These are phyloP conservation scores for Auricularia heimuer DNA, from an alignment of 768 basidiomycete genomes.

Conservation along the genomic window DNA sequence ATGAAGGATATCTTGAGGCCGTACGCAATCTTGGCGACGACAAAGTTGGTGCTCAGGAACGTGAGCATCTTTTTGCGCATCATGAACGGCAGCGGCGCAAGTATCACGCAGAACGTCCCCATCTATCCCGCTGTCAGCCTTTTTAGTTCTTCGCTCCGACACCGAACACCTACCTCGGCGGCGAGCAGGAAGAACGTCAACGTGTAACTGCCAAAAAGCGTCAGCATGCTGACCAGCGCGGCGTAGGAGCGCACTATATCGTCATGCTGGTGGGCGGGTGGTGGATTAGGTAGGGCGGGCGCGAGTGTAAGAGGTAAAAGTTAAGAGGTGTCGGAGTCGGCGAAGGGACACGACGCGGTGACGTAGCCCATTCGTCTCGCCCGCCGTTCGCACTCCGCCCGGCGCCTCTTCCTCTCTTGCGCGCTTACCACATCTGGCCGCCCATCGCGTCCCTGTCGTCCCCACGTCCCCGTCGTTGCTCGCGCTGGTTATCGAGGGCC, in stretches of 20 bases:
- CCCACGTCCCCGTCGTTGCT: too few relatives aligned
- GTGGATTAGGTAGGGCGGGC: background rate
- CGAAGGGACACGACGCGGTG: background rate
- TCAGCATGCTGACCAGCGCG: too few relatives aligned
- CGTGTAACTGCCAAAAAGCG: slow-evolving; percentile 42
- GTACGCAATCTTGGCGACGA: slow-evolving; percentile 84
- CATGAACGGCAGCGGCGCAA: slow-evolving; percentile 73
- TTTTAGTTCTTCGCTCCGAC: background rate
- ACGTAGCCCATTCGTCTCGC: background rate
- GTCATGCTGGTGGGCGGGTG: slow-evolving; percentile 27
- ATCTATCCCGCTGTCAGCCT: slow-evolving; percentile 32
- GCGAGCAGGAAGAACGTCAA: slow-evolving; percentile 75
- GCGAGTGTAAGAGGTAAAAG: background rate
- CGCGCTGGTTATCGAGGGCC: too few relatives aligned
- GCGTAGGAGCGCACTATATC: slow-evolving; percentile 27
- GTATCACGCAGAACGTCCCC: slow-evolving; percentile 76
- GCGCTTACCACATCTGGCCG: too few relatives aligned
- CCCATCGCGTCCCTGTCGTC: too few relatives aligned
- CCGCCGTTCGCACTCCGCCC: too few relatives aligned
- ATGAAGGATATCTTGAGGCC: slow-evolving; percentile 92
- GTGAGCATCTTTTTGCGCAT: slow-evolving; percentile 60
- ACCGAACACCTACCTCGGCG: slow-evolving; percentile 41
- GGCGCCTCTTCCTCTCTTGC: too few relatives aligned
- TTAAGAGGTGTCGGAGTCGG: background rate
- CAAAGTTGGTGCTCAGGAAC: slow-evolving; percentile 57